Evolutionary conservation across 345 rosid genomes (phyloP).

Genomic region (Turritis glabra): DNA sequence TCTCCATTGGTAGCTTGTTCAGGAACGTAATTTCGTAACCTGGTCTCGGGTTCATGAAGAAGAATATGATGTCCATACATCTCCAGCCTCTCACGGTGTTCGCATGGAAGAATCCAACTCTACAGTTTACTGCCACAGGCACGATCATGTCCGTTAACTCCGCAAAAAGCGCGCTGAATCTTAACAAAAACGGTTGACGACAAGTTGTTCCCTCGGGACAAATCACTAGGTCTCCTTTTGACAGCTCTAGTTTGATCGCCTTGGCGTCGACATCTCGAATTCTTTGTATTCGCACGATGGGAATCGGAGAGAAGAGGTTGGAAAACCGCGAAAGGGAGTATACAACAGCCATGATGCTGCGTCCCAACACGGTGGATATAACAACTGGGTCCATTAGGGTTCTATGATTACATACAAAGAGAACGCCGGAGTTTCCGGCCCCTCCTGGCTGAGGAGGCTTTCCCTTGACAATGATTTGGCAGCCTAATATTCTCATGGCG

Average conservation of each 20-base stretch:
- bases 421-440: conserved; percentile 27
- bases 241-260: not conserved
- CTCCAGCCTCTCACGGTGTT: conserved; percentile 69
- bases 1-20: conserved; percentile 52
- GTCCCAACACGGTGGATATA: conserved; percentile 53
- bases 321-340: not conserved
- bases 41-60: conserved; percentile 81
- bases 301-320: not conserved
- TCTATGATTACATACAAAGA: conserved; percentile 78
- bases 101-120: conserved; percentile 59
- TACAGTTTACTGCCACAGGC: conserved; percentile 71
- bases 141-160: conserved; percentile 72
- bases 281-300: not conserved
- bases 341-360: conserved; percentile 17
- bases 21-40: conserved; percentile 74
- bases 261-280: not conserved
- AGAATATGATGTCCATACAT: conserved; percentile 54
- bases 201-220: conserved; percentile 78
- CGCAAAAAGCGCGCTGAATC: conserved; percentile 70
- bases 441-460: conserved; percentile 11
- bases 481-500: conserved; percentile 46
- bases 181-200: conserved; percentile 63
- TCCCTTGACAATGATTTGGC: conserved; percentile 59
- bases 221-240: conserved; percentile 47
- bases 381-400: conserved; percentile 74